Base-by-base conservation (phyloP, 2,329 filamentous ascomycete species). In the Microcyclospora pomicola region DNA sequence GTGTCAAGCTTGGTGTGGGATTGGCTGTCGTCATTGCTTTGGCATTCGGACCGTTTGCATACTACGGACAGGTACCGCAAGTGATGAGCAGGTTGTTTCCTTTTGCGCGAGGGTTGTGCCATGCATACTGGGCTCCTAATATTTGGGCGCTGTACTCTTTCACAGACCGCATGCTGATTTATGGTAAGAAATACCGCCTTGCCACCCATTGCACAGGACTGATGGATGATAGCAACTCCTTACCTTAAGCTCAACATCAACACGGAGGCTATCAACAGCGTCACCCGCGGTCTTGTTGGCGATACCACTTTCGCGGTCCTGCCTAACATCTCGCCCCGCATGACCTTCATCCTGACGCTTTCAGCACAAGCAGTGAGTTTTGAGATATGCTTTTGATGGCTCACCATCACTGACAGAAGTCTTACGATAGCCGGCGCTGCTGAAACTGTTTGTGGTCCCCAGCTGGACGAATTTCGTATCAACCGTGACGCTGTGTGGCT, bases 41-140 rank as follows among this genome's bases (percentile, higher is more conserved):
- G n/a, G 86, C 87, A 0, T 92, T 98, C 59, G 91, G 85, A 0
- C 91, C 91, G 0, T 98, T 96, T 60, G 77, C 72, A 3, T 68
- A 77, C 42, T 80, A 80, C 74, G 76, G 74, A 7, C 91, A 96
- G 61, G 73, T 94, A 12, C 73, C 80, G 10, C 91, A 96, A 63
- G 68, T 98, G 15, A 62, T 91, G 42, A 80, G 77, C 54, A 73
- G 91, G 28, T 66, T 98, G 7, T 98, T 98, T 52, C 91, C 91
- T 0, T 98, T 98, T 59, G 86, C 86, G 1, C 72, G 91, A 42
- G 91, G 91, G 0, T 67, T 98, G 4, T 96, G 88, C 57, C 91
- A 98, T 64, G 91, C 91, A 1, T 98, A 98, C 59, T 98, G 91
- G 91, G 91, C 91, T 10, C 87, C 91, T 0, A 98, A 98, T 49